Conservation (phyloP, 2,329 filamentous ascomycete genomes). For the Diaporthe sp. region DNA sequence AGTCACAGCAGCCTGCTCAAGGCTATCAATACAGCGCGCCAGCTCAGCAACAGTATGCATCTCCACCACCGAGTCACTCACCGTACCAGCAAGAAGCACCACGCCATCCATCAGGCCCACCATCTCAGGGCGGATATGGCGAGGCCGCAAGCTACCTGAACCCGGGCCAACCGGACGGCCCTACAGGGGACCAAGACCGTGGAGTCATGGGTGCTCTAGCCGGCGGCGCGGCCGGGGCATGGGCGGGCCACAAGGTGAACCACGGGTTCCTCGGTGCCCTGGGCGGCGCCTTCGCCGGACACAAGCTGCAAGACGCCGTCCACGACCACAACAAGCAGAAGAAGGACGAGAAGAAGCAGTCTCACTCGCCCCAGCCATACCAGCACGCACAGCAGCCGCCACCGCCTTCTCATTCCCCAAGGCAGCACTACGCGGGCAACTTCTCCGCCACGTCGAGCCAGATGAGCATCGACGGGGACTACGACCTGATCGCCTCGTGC, state of each 20-base stretch:
- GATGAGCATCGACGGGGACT: constrained; percentile 35
- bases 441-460: constrained; percentile 33
- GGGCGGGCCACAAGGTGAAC: constrained; percentile 55
- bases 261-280: constrained; percentile 59
- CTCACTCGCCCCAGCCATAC: not conserved
- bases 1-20: not conserved
- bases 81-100: constrained; percentile 24
- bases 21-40: not conserved
- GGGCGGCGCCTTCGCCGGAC: constrained; percentile 57
- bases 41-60: constrained; percentile 15
- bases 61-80: not conserved
- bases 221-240: constrained; percentile 57
- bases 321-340: constrained; percentile 51
- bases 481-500: constrained; percentile 37
- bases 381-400: constrained; percentile 13
- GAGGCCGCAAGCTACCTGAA: constrained; percentile 13
- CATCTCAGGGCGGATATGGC: not conserved
- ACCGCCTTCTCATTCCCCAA: not conserved
- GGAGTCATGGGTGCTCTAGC: constrained; percentile 57
- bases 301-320: constrained; percentile 53
- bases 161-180: not conserved
- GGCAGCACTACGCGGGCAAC: constrained; percentile 31
- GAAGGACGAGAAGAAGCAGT: constrained; percentile 41
- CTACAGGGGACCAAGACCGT: constrained; percentile 42
- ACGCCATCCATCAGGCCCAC: not conserved